Percentiles rank a stretch among this genome's conserved stretches.
These are phyloP conservation scores for Monosporascus sp. DNA, from an alignment of 2,329 filamentous ascomycete genomes.

Conservation along the genomic window DNA sequence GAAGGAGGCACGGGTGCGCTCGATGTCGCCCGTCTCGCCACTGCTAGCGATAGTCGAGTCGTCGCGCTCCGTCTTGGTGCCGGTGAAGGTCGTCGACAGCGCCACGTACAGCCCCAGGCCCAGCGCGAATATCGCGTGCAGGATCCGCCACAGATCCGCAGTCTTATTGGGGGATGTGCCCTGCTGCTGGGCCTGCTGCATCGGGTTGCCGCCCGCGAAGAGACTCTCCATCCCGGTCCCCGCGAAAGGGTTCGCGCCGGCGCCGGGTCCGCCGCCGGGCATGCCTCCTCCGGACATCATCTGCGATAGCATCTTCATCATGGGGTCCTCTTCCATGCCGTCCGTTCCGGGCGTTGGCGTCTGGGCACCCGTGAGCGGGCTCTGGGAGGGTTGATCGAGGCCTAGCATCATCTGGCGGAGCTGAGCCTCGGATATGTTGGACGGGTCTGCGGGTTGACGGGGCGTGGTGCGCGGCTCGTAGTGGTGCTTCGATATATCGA, in stretches of 20 bases:
- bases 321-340: conserved; percentile 50
- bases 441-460: conserved; percentile 31
- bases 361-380: conserved; percentile 15
- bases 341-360: conserved; percentile 25
- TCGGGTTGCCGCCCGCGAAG: conserved; percentile 33
- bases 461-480: conserved; percentile 50
- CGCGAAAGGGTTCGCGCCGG: conserved; percentile 30
- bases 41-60: conserved; percentile 30
- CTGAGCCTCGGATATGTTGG: conserved; percentile 49
- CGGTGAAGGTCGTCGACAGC: conserved; percentile 62
- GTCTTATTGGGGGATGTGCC: conserved; percentile 32
- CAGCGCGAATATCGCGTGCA: conserved; percentile 69
- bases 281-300: conserved; percentile 50
- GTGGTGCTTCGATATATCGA: conserved; percentile 73
- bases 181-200: conserved; percentile 16
- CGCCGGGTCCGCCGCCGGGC: conserved; percentile 28
- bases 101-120: conserved; percentile 66
- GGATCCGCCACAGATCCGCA: conserved; percentile 60
- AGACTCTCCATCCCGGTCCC: conserved; percentile 23
- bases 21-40: conserved; percentile 21
- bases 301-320: conserved; percentile 72
- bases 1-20: conserved; percentile 46
- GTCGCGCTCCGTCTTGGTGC: conserved; percentile 57
- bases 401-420: conserved; percentile 62
- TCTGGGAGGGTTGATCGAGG: conserved; percentile 36